These are phyloP conservation scores for Carex littledalei DNA, from an alignment of 176 grass and related monocot genomes.

Conservation along the genomic window DNA sequence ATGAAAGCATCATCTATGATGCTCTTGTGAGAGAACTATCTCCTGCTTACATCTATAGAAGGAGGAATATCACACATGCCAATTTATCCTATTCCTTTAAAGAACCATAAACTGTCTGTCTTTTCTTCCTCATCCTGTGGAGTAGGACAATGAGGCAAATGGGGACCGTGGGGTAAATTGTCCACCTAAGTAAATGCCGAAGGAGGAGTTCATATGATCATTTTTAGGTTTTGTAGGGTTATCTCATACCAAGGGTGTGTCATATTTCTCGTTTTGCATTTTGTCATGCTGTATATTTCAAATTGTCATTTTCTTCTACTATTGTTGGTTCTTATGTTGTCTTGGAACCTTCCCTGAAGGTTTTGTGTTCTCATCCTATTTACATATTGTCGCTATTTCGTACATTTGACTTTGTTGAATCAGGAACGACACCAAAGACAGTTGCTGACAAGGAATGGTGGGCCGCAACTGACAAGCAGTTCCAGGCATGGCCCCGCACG, in stretches of 20 bases:
- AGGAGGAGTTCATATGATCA: neutral
- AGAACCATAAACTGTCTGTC: neutral
- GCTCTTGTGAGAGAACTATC: neutral
- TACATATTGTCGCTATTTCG: neutral
- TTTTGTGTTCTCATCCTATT: neutral
- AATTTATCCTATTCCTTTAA: neutral
- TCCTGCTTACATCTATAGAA: neutral
- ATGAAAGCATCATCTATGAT: neutral
- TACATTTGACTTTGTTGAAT: conserved; percentile 1
- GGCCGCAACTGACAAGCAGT: conserved; percentile 64
- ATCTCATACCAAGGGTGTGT: neutral
- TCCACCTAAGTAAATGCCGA: neutral
- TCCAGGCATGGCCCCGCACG: conserved; percentile 77
- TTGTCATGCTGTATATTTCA: neutral
- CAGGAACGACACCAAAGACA: conserved; percentile 78
- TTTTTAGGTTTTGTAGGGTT: neutral
- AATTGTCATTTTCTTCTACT: neutral
- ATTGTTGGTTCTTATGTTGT: neutral
- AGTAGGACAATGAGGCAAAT: neutral
- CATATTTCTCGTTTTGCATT: neutral
- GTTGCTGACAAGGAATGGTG: conserved; percentile 73
- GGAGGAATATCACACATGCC: neutral
- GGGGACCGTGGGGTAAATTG: neutral
- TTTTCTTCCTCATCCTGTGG: neutral
- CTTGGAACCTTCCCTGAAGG: neutral